Evolutionary conservation across 164 flowering plant genomes (phyloP).

Genomic region (Chimonanthus salicifolius): DNA sequence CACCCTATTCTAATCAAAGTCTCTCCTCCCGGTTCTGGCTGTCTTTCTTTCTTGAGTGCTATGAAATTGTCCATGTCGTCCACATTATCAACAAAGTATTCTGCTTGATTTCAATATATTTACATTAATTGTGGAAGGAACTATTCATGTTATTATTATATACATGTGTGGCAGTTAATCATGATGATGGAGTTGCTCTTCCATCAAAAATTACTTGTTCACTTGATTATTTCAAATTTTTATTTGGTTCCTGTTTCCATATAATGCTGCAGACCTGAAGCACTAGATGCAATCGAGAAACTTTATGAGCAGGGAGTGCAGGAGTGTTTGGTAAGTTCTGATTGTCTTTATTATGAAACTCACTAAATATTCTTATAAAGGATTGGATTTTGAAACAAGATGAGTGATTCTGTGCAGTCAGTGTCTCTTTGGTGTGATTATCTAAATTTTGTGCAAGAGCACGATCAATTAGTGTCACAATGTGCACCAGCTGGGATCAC

Average conservation of each 20-base stretch:
- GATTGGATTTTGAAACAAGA: not conserved
- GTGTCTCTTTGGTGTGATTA: constrained; percentile 89
- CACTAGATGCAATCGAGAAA: constrained; percentile 41
- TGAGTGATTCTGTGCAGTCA: constrained; percentile 53
- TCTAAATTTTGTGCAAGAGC: constrained; percentile 61
- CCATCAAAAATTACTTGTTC: not conserved
- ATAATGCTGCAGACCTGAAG: constrained; percentile 46
- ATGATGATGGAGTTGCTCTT: not conserved
- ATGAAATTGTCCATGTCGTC: no score
- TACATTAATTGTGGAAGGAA: not conserved
- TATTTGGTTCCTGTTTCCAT: not conserved
- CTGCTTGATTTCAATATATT: not conserved
- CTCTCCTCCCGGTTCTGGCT: no score
- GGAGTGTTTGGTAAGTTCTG: constrained; percentile 73
- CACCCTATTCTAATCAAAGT: no score
- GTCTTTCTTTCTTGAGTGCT: no score
- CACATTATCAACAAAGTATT: no score
- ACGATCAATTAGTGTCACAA: constrained; percentile 49
- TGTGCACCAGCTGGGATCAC: constrained; percentile 51
- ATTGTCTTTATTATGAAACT: not conserved
- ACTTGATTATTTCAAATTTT: not conserved
- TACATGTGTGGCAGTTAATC: no score
- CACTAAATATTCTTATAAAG: not conserved
- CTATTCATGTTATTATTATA: no score
- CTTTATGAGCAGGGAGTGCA: constrained; percentile 70